These are phyloP conservation scores for Fusarium sp. DNA, from an alignment of 2,329 filamentous ascomycete genomes.

Conservation along the genomic window DNA sequence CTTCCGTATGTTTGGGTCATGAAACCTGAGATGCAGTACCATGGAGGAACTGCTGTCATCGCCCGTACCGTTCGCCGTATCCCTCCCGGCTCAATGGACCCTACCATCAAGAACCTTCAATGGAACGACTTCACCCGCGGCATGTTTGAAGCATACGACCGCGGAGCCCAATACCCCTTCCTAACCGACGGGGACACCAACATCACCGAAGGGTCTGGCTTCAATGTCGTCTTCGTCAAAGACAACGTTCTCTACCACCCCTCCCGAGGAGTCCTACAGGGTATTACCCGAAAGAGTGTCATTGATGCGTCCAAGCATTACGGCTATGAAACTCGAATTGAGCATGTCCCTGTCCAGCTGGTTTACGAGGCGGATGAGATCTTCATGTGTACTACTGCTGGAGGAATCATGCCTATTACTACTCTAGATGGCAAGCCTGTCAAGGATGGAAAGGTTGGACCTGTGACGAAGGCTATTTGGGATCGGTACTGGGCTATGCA, in stretches of 20 bases:
- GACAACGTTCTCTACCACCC: slow-evolving; percentile 59
- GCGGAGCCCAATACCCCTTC: slow-evolving; percentile 61
- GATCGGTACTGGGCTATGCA: slow-evolving; percentile 57
- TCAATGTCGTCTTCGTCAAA: slow-evolving; percentile 62
- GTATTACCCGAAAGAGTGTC: slow-evolving; percentile 62
- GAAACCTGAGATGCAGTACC: slow-evolving; percentile 57
- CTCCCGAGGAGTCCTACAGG: slow-evolving; percentile 60
- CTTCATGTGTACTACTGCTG: slow-evolving; percentile 65
- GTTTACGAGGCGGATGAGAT: slow-evolving; percentile 61
- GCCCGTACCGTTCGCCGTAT: slow-evolving; percentile 59
- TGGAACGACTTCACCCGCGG: slow-evolving; percentile 62
- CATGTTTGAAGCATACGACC: slow-evolving; percentile 60
- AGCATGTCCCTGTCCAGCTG: slow-evolving; percentile 10
- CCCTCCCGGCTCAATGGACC: slow-evolving; percentile 61
- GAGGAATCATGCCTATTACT: slow-evolving; percentile 65
- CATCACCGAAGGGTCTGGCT: slow-evolving; percentile 63
- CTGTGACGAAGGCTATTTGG: slow-evolving; percentile 62
- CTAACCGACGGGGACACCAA: slow-evolving; percentile 62
- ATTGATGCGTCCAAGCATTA: slow-evolving; percentile 55
- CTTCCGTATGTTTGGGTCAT: slow-evolving; percentile 64
- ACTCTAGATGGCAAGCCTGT: slow-evolving; percentile 57
- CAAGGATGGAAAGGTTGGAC: slow-evolving; percentile 57
- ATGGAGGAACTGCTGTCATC: slow-evolving; percentile 57
- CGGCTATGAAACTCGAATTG: slow-evolving; percentile 49
- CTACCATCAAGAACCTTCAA: slow-evolving; percentile 64